Conservation (phyloP, 2,329 filamentous ascomycete genomes). For the Torrubiellomyces zombiae region DNA sequence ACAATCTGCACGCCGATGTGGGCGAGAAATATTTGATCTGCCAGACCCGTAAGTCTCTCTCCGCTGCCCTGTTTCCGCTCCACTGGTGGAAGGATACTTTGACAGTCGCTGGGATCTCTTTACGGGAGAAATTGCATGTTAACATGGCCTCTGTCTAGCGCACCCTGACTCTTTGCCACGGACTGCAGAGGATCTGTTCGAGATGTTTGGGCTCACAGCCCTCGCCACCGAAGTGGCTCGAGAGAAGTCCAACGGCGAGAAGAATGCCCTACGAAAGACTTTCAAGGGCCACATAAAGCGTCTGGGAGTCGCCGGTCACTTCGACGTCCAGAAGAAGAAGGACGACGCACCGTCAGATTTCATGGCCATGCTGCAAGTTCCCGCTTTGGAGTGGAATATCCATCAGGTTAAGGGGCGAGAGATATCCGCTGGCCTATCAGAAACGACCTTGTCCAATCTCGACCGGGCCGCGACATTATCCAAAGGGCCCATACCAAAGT, state of each 20-base stretch:
- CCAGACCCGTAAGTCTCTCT: slow-evolving; percentile 49
- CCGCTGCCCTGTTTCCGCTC: slow-evolving; percentile 16
- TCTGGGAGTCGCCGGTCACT: slow-evolving; percentile 43
- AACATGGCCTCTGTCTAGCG: slow-evolving; percentile 28
- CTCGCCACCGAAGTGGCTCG: slow-evolving; percentile 46
- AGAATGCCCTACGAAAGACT: slow-evolving; percentile 49
- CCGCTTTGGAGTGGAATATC: slow-evolving; percentile 40
- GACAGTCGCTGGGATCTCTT: slow-evolving; percentile 11
- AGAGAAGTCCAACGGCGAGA: slow-evolving; percentile 47
- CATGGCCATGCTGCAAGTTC: slow-evolving; percentile 30
- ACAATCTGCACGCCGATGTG: slow-evolving; percentile 49
- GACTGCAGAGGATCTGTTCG: slow-evolving; percentile 40
- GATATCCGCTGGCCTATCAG: slow-evolving; percentile 34
- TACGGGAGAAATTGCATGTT: slow-evolving; percentile 20
- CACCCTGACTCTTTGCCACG: slow-evolving; percentile 30
- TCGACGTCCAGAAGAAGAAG: slow-evolving; percentile 40
- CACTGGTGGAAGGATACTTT: slow-evolving; percentile 8
- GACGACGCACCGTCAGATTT: slow-evolving; percentile 34
- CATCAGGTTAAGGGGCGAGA: slow-evolving; percentile 37
- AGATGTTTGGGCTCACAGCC: slow-evolving; percentile 35
- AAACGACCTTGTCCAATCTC: slow-evolving; percentile 25
- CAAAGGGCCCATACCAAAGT: slow-evolving; percentile 37
- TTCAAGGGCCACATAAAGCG: slow-evolving; percentile 54
- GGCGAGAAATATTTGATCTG: slow-evolving; percentile 51
- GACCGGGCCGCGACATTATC: slow-evolving; percentile 38